Evolutionary conservation across 495 filamentous ascomycete species (phyloP).

Genomic region (Bryoglossum gracile): DNA sequence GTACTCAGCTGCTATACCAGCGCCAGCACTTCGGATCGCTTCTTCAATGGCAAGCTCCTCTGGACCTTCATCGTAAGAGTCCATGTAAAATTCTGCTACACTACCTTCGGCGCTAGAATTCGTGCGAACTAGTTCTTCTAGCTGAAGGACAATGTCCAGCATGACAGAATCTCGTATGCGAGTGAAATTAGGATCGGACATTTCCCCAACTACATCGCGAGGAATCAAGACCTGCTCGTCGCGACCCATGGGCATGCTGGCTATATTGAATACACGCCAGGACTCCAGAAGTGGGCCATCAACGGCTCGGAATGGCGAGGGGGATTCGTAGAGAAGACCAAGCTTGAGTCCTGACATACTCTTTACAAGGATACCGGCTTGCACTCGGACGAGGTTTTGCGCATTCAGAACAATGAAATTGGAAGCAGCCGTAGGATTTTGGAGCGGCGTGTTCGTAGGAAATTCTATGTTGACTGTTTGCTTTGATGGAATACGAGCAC

Average conservation of each 20-base stretch:
- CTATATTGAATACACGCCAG: conserved; percentile 71
- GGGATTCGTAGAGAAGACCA: conserved; percentile 63
- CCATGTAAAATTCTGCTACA: conserved; percentile 26
- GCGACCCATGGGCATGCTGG: conserved; percentile 72
- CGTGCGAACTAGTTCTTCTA: conserved; percentile 23
- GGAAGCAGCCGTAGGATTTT: background rate
- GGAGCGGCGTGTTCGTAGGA: conserved; percentile 12
- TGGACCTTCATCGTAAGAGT: conserved; percentile 4
- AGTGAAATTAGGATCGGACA: conserved; percentile 78
- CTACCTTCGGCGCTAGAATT: conserved; percentile 16
- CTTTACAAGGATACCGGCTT: conserved; percentile 71
- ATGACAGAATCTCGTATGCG: conserved; percentile 63
- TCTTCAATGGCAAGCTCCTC: conserved; percentile 6
- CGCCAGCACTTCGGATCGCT: conserved; percentile 1
- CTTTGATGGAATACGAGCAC: conserved; percentile 48
- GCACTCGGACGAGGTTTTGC: conserved; percentile 40
- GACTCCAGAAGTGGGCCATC: conserved; percentile 26
- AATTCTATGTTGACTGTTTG: conserved; percentile 26
- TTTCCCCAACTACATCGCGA: conserved; percentile 65
- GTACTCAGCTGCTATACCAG: conserved; percentile 22
- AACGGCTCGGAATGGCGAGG: conserved; percentile 16
- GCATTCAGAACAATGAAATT: conserved; percentile 50
- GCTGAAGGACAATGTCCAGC: conserved; percentile 64
- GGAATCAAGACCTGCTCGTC: conserved; percentile 84
- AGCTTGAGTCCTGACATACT: conserved; percentile 72